A percentile compares a stretch with the other conserved stretches of the same genome.
Evolutionary conservation across 2,329 filamentous ascomycete species (phyloP).

Genomic region (Cordyceps farinosa): DNA sequence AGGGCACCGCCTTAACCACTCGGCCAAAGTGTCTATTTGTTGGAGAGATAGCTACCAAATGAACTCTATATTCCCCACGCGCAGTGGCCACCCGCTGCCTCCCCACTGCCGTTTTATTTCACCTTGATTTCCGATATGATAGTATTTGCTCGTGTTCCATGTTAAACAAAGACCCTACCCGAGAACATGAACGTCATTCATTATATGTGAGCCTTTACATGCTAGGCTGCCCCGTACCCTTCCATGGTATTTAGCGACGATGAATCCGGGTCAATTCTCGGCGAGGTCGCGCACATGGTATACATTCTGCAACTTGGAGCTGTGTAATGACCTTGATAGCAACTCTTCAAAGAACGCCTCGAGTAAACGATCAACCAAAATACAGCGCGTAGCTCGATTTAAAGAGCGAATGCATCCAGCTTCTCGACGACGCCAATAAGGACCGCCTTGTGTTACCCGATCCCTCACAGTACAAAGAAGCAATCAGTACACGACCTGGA

Average conservation of each 20-base stretch:
- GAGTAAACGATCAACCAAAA: not conserved
- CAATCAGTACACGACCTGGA: not conserved
- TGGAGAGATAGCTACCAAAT: not conserved
- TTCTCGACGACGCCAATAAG: not conserved
- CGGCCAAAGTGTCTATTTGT: not conserved
- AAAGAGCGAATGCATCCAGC: not conserved
- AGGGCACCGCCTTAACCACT: slow-evolving; percentile 8
- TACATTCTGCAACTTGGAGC: not conserved
- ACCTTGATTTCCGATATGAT: too few relatives aligned
- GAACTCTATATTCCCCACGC: not conserved
- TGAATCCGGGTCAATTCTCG: not conserved
- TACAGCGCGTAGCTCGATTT: not conserved
- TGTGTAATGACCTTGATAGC: not conserved
- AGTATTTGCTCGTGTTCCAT: too few relatives aligned
- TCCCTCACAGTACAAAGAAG: not conserved
- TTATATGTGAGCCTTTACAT: too few relatives aligned
- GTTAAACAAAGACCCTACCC: too few relatives aligned
- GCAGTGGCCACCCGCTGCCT: too few relatives aligned
- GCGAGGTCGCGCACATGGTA: not conserved
- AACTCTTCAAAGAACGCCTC: not conserved
- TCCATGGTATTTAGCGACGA: not conserved
- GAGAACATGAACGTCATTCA: too few relatives aligned
- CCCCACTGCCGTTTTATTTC: too few relatives aligned
- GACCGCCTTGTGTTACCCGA: not conserved
- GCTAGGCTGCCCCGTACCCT: not conserved